Conservation (phyloP, 164 flowering plant genomes). For the Sedum album region DNA sequence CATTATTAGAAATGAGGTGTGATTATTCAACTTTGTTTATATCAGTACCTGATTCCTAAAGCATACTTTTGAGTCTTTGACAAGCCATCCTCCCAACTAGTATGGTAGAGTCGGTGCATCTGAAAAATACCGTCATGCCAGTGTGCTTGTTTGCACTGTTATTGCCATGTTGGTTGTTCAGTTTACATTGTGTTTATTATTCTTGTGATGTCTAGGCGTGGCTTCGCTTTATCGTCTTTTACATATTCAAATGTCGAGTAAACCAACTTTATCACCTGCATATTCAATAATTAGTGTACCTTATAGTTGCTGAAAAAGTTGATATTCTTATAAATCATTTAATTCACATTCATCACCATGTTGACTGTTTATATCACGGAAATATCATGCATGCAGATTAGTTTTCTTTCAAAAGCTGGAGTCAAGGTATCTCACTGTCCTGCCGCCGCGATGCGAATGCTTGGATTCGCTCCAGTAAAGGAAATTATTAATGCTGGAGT, state of each 20-base stretch:
- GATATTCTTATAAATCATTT: neutral
- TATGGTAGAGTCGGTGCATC: neutral
- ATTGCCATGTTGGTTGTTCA: neutral
- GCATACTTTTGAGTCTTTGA: no score
- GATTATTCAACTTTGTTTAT: no score
- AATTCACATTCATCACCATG: neutral
- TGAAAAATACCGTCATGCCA: neutral
- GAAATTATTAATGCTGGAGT: conserved; percentile 77
- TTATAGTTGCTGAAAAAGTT: neutral
- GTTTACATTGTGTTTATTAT: neutral
- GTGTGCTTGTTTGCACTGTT: neutral
- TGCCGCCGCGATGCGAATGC: conserved; percentile 93
- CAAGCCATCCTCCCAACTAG: neutral
- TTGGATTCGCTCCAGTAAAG: conserved; percentile 78
- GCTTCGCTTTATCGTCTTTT: neutral
- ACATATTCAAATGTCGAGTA: neutral
- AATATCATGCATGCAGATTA: conserved; percentile 34
- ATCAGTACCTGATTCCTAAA: no score
- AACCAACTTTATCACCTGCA: neutral
- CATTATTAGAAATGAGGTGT: no score
- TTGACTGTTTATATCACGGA: neutral
- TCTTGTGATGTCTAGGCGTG: neutral
- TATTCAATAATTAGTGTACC: neutral
- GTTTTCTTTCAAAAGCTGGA: conserved; percentile 53
- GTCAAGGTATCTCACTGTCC: conserved; percentile 93